These are phyloP conservation scores for Ophiognomonia clavigignenti-juglandacearum DNA, from an alignment of 2,329 filamentous ascomycete species.

Conservation along the genomic window DNA sequence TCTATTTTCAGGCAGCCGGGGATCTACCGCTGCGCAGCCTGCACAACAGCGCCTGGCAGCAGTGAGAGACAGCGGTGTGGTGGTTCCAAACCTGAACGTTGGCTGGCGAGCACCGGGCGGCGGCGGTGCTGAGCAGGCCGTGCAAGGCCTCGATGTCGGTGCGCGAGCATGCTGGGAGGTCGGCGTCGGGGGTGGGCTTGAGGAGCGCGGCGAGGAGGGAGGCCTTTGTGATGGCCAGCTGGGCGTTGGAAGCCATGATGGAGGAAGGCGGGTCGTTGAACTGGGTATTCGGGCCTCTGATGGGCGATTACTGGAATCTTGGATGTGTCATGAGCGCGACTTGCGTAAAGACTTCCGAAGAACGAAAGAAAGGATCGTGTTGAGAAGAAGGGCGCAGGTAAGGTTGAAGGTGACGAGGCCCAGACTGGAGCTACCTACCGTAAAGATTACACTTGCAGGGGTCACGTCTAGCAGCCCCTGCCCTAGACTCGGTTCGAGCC, in stretches of 20 bases:
- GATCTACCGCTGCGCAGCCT: slow-evolving; percentile 14
- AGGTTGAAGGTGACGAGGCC: too few species aligned
- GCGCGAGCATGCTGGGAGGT: slow-evolving; percentile 51
- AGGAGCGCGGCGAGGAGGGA: slow-evolving; percentile 71
- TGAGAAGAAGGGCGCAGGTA: too few species aligned
- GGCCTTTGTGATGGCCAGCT: slow-evolving; percentile 73
- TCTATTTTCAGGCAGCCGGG: slow-evolving; percentile 30
- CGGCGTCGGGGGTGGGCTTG: slow-evolving; percentile 71
- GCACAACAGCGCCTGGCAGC: too few species aligned
- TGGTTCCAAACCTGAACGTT: slow-evolving; percentile 82
- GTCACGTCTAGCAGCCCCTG: too few species aligned
- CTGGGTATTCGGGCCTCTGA: background rate
- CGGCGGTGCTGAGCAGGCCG: slow-evolving; percentile 56
- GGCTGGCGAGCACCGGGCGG: slow-evolving; percentile 67
- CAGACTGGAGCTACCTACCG: too few species aligned
- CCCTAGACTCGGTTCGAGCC: too few species aligned
- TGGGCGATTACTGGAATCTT: background rate
- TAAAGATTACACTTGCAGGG: too few species aligned
- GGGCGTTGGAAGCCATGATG: slow-evolving; percentile 57
- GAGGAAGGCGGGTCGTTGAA: background rate
- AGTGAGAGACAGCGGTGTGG: slow-evolving; percentile 19
- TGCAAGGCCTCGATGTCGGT: slow-evolving; percentile 68
- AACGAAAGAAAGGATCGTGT: background rate
- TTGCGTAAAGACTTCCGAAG: background rate
- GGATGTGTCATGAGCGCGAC: background rate